Base-by-base conservation (phyloP, 352 stramenopile genomes). In the Pythium diclinum region DNA sequence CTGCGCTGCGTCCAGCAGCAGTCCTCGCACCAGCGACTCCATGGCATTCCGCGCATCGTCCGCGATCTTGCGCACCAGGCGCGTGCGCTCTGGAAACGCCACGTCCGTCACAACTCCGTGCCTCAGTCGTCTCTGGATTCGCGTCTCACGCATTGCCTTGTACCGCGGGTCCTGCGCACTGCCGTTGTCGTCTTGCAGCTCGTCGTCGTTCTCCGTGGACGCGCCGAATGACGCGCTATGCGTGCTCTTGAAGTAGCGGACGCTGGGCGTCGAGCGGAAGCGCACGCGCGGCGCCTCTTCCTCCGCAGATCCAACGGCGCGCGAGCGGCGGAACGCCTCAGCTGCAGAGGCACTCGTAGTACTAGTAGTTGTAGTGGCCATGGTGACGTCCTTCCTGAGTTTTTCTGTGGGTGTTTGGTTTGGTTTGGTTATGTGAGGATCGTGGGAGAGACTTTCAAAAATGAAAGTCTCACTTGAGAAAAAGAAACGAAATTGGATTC, bases 221-320 rank as follows among this genome's bases (percentile, higher is more conserved):
- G 16, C 14, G 14, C 51, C 53, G 32, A 68, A 68, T 4, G 61
- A 62, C 16, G 61, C 61, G 4, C 19, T 68, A 44, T 62, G 61
- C 33, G 61, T 62, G 61, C 53, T 62, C 30, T 62, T 61, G 34
- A 62, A 68, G 61, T 68, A 68, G 19, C 61, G 61, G 28, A 68
- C 61, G n/a, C 42, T 46, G n/a, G 61, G 61, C 53, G 61, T 68
- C 53, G 48, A 34, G 40, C 61, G 61, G 54, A 68, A 68, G 42
- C 42, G 56, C 28, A 68, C 61, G 44, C 54, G 61, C 61, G 40
- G 40, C 16, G 40, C 40, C 14, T 68, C 61, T 19, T 61, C 61
- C 42, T 57, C 61, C 42, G 61, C 44, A 44, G 34, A 61, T 44
- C 28, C 51, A 2, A 56, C 53, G 2, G 42, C 53, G 21, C 54